phyloP scores from a whole-genome alignment of 2,329 filamentous ascomycete genomes.

The Diplocarpon rosae region DNA sequence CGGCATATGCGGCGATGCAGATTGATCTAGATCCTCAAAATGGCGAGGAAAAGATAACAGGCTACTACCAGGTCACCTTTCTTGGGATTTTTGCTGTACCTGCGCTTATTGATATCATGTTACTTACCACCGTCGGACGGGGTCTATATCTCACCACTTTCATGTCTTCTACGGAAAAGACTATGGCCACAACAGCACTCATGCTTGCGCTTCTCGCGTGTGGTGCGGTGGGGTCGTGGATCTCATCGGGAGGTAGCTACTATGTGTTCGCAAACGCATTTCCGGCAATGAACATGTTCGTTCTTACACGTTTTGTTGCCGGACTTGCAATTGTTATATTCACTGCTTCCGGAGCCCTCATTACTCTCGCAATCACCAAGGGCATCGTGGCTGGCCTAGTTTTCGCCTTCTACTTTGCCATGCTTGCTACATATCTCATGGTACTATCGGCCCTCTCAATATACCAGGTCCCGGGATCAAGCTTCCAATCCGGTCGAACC shows the following conservation, averaged over 20 bases:
- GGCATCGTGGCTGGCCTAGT: slow-evolving; percentile 38
- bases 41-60: slow-evolving; percentile 32
- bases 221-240: slow-evolving; percentile 50
- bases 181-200: slow-evolving; percentile 42
- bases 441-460: slow-evolving; percentile 39
- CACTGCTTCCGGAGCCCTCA: slow-evolving; percentile 34
- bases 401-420: slow-evolving; percentile 48
- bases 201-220: slow-evolving; percentile 48
- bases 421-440: slow-evolving; percentile 46
- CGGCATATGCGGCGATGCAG: slow-evolving; percentile 40
- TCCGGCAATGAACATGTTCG: slow-evolving; percentile 31
- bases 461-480: slow-evolving; percentile 39
- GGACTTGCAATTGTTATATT: slow-evolving; percentile 33
- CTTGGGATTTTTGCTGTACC: slow-evolving; percentile 51
- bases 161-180: slow-evolving; percentile 40
- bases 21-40: slow-evolving; percentile 40
- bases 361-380: slow-evolving; percentile 35
- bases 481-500: slow-evolving; percentile 35
- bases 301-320: slow-evolving; percentile 34
- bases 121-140: slow-evolving; percentile 40
- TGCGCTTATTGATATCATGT: slow-evolving; percentile 41
- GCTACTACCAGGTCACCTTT: slow-evolving; percentile 40
- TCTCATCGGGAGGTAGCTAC: slow-evolving; percentile 51
- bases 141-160: slow-evolving; percentile 49
- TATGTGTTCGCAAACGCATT: slow-evolving; percentile 47